A percentile compares a stretch with the other conserved stretches of the same genome.
phyloP scores from a whole-genome alignment of 768 basidiomycete species.

The Trametes coccinea region DNA sequence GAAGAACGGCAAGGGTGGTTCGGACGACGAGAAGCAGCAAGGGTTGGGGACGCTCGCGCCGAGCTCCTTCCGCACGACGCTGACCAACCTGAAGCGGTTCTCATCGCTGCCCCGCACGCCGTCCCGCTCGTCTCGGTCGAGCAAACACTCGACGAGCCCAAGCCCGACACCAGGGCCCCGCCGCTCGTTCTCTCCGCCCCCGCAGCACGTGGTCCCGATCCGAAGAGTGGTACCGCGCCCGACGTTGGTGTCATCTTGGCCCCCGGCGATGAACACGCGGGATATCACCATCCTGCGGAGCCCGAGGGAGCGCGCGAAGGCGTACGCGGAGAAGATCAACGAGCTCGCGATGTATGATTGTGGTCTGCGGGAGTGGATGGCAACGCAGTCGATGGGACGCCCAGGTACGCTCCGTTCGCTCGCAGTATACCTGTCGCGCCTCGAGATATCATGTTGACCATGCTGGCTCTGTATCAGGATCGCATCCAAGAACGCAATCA shows the following conservation, averaged over 20 bases:
- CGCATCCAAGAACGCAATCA: conserved; percentile 10
- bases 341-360: conserved; percentile 75
- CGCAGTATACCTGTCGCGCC: too few species aligned
- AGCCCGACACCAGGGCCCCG: conserved; percentile 10
- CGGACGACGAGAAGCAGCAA: conserved; percentile 19
- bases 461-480: background rate
- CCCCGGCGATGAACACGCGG: conserved; percentile 68
- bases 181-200: conserved; percentile 19
- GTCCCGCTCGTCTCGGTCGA: conserved; percentile 46
- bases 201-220: conserved; percentile 2
- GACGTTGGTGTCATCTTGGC: conserved; percentile 41
- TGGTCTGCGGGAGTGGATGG: conserved; percentile 77
- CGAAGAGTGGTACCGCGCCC: conserved; percentile 28
- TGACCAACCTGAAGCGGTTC: conserved; percentile 42
- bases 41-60: conserved; percentile 2
- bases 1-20: conserved; percentile 17
- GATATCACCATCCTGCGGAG: conserved; percentile 61
- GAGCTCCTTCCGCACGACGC: conserved; percentile 26
- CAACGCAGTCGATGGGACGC: conserved; percentile 42
- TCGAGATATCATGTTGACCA: too few species aligned
- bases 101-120: conserved; percentile 68
- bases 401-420: conserved; percentile 44
- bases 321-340: conserved; percentile 83
- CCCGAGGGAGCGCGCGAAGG: conserved; percentile 63
- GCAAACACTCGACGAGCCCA: conserved; percentile 15